Percentiles rank a stretch among this genome's conserved stretches.
Conservation (phyloP, 257 asterid genomes). For the Solanum pinnatisectum region DNA sequence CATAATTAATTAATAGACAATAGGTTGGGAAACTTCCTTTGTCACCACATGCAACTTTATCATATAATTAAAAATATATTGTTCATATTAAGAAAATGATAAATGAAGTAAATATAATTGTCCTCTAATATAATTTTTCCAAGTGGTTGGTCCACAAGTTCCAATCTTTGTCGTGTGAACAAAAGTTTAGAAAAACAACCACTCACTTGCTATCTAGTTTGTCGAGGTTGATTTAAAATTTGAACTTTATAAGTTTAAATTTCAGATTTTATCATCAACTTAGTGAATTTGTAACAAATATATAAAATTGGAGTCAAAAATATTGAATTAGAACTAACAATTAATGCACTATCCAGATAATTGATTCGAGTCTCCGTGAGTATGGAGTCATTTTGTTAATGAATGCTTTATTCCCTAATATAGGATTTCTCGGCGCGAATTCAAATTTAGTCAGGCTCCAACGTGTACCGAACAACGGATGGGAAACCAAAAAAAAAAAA, state of each 20-base stretch:
- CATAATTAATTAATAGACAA: neutral
- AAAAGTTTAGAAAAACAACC: neutral
- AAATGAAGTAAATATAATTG: neutral
- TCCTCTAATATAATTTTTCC: neutral
- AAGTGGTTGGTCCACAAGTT: neutral
- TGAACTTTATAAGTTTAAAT: too few species aligned
- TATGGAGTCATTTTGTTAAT: too few species aligned
- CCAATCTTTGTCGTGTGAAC: neutral
- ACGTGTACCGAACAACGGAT: too few species aligned
- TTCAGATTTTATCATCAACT: too few species aligned
- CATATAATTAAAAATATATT: neutral
- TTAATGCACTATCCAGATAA: too few species aligned
- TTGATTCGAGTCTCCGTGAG: neutral
- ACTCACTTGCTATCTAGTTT: neutral
- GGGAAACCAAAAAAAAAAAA: neutral
- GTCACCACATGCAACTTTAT: neutral
- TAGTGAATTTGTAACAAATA: neutral
- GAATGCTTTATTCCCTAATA: fast-evolving
- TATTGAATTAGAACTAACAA: neutral
- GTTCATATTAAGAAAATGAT: neutral
- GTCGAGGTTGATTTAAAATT: too few species aligned
- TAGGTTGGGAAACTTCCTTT: neutral
- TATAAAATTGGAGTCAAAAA: neutral
- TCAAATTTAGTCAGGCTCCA: too few species aligned
- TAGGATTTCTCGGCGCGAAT: too few species aligned